Evolutionary conservation across 1,139 yeast genomes (phyloP).

Genomic region (Hyphopichia burtonii): DNA sequence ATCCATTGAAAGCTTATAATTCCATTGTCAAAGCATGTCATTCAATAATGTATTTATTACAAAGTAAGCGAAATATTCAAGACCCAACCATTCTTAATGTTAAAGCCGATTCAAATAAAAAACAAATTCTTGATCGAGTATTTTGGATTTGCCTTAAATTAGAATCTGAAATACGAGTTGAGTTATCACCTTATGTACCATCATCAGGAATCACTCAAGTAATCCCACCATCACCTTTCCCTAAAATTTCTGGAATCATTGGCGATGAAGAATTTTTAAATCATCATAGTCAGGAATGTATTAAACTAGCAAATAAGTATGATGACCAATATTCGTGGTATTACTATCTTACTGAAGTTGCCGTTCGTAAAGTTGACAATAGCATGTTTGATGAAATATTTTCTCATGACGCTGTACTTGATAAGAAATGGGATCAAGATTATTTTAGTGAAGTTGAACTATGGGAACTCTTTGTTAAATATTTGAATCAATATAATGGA

Average conservation of each 20-base stretch:
- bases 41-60: slow-evolving; percentile 33
- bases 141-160: slow-evolving; percentile 48
- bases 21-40: slow-evolving; percentile 32
- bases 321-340: slow-evolving; percentile 47
- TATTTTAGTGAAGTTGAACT: slow-evolving; percentile 20
- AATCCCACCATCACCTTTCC: slow-evolving; percentile 43
- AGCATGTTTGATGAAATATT: slow-evolving; percentile 40
- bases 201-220: slow-evolving; percentile 41
- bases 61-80: slow-evolving; percentile 9
- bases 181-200: slow-evolving; percentile 44
- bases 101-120: slow-evolving; percentile 7
- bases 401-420: slow-evolving; percentile 14
- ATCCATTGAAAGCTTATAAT: slow-evolving; percentile 40
- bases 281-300: slow-evolving; percentile 26
- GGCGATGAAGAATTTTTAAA: slow-evolving; percentile 13
- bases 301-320: slow-evolving; percentile 27
- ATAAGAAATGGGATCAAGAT: slow-evolving; percentile 27
- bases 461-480: slow-evolving; percentile 35
- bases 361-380: slow-evolving; percentile 47
- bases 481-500: slow-evolving; percentile 41
- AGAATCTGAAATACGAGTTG: slow-evolving; percentile 46
- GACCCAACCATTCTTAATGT: slow-evolving; percentile 9
- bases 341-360: slow-evolving; percentile 48
- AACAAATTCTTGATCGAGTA: slow-evolving; percentile 33
- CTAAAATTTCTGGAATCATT: slow-evolving; percentile 34